Base-by-base conservation (phyloP, 352 stramenopile species). In the Nothophytophthora sp. region DNA sequence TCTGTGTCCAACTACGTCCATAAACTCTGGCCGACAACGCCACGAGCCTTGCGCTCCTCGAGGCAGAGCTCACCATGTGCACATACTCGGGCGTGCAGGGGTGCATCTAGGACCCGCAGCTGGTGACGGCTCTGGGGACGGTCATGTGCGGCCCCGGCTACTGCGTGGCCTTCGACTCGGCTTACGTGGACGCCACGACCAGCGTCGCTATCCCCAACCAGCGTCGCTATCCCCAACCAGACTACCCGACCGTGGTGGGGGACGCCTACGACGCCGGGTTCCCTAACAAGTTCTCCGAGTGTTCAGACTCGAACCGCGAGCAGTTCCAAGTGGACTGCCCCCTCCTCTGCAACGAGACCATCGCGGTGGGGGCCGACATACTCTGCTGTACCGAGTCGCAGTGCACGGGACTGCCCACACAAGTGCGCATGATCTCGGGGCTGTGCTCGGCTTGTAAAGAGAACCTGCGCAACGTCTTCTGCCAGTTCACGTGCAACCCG, bases 401-500 rank as follows among this genome's bases (percentile, higher is more conserved):
- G 49, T 88, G 84, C 54, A 55, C 59, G 36, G 66, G 54, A n/a
- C 50, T 88, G 35, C 67, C 71, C 13, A 79, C 70, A 8, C 77
- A 88, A 39, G 69, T 85, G 16, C 69, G 67, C 4, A 81, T 81
- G 74, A 84, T 88, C 35, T 60, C 67, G 1, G 74, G 76, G 10
- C 52, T 77, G 24, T 88, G 76, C 44, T 74, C 73, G 12, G 52
- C 73, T 6, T 86, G 74, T 42, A 86, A 88, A 52, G 60, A 81
- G 30, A 82, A 86, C 35, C 61, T 88, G 48, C 76, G 74, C 50
- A 84, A 88, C 55, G 65, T 86, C 19, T 84, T 76, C 49, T 88
- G 76, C 34, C 69, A 82, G 41, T 79, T 84, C 47, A 75, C 76
- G 22, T 88, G 76, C 55, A 82, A 69, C 47, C 76, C 76, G 16